phyloP scores from a whole-genome alignment of 176 grass and related monocot genomes.

The Avena sativa region DNA sequence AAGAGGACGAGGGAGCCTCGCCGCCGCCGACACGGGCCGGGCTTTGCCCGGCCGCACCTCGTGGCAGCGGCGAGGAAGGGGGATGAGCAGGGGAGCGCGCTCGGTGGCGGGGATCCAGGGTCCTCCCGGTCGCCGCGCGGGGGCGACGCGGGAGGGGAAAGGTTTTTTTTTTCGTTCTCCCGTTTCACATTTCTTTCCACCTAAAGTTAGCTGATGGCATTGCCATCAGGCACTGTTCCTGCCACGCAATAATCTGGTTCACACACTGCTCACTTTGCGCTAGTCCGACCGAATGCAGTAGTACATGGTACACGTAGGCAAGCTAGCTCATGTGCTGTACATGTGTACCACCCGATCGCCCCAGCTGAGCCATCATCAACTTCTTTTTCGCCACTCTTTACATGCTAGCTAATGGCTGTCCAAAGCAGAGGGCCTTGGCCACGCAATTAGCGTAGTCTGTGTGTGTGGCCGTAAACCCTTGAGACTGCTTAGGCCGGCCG shows the following conservation, averaged over 20 bases:
- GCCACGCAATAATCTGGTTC: neutral
- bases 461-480: constrained; percentile 9
- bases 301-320: neutral
- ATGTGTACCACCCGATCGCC: neutral
- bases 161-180: no score
- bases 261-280: neutral
- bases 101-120: no score
- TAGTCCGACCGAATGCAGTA: neutral
- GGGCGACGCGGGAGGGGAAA: no score
- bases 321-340: neutral
- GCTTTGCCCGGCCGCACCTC: no score
- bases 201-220: no score
- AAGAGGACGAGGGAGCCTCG: no score
- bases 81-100: no score
- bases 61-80: no score
- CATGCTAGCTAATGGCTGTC: neutral
- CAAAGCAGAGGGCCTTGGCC: neutral
- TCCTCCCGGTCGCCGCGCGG: no score
- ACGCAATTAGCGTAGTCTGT: neutral
- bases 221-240: neutral
- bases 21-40: no score
- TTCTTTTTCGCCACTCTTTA: neutral
- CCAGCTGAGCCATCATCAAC: constrained; percentile 11
- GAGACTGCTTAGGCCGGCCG: neutral
- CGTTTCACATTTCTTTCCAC: no score